These are phyloP conservation scores for Ceratopteris richardii DNA, from an alignment of 75 land plant genomes.

Conservation along the genomic window DNA sequence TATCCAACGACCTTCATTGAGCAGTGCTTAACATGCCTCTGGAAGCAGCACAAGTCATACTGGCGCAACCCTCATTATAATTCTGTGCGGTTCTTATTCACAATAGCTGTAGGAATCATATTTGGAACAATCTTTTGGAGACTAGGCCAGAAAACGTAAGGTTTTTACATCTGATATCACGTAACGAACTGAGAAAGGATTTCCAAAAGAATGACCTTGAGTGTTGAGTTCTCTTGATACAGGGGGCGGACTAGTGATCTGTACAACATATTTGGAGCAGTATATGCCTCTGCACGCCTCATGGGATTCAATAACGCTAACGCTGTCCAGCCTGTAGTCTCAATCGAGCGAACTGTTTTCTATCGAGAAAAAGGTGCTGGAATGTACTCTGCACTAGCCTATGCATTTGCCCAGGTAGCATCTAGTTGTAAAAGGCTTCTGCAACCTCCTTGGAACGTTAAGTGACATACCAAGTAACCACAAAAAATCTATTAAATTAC, in stretches of 20 bases:
- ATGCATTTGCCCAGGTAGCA: conserved; percentile 72
- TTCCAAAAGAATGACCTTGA: no score
- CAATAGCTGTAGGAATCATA: conserved; percentile 12
- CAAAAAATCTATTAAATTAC: neutral
- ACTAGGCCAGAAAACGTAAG: conserved; percentile 25
- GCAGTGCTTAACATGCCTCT: conserved; percentile 37
- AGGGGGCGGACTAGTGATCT: conserved; percentile 37
- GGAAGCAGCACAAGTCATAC: conserved; percentile 48
- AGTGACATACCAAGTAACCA: no score
- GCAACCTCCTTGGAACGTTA: neutral
- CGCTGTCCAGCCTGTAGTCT: conserved; percentile 61
- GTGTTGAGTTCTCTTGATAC: conserved; percentile 1
- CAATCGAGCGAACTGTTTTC: conserved; percentile 63
- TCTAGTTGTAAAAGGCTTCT: neutral
- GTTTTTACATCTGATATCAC: neutral
- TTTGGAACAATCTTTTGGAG: conserved; percentile 33
- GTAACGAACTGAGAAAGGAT: no score
- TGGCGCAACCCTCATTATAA: conserved; percentile 42
- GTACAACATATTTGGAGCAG: conserved; percentile 49
- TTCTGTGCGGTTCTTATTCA: conserved; percentile 21
- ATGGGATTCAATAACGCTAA: conserved; percentile 51
- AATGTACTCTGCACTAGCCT: conserved; percentile 66
- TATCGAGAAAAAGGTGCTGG: conserved; percentile 79
- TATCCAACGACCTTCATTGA: conserved; percentile 31
- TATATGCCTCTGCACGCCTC: conserved; percentile 52